phyloP scores from a whole-genome alignment of 176 grass and related monocot genomes.

The Oryza officinalis region DNA sequence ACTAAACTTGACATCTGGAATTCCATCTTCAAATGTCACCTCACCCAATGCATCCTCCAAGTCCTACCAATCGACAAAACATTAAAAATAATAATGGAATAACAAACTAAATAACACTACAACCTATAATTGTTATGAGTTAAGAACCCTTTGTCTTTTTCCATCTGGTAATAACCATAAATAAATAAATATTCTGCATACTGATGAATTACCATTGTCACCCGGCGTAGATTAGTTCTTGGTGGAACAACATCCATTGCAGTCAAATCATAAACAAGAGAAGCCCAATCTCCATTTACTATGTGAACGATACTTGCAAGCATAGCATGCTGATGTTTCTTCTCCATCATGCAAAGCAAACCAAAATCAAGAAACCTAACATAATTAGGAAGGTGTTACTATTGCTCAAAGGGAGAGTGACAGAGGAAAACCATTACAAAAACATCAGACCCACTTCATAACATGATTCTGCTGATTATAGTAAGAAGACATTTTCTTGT shows the following conservation, averaged over 20 bases:
- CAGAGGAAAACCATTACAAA: not conserved
- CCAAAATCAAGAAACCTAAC: constrained; percentile 98
- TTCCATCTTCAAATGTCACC: constrained; percentile 74
- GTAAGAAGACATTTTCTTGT: constrained; percentile 21
- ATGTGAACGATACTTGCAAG: constrained; percentile 86
- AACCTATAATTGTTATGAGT: not conserved
- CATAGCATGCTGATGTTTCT: constrained; percentile 92
- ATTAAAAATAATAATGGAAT: not conserved
- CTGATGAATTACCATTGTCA: constrained; percentile 72
- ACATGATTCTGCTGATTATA: not conserved
- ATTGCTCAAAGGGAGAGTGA: not conserved
- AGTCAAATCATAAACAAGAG: constrained; percentile 87
- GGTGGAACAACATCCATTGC: constrained; percentile 84
- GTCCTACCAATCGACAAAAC: constrained; percentile 57
- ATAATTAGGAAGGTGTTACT: constrained; percentile 30
- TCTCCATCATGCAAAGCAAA: constrained; percentile 93
- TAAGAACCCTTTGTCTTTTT: not conserved
- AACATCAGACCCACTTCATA: not conserved
- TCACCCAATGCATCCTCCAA: constrained; percentile 86
- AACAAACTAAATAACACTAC: not conserved
- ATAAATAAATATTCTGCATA: constrained; percentile 5
- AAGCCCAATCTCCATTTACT: constrained; percentile 90
- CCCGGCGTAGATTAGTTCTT: constrained; percentile 75
- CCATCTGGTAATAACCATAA: not conserved
- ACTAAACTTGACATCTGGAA: constrained; percentile 97